phyloP scores from a whole-genome alignment of 73 alveolate genomes.

The Diophrys appendiculata region DNA sequence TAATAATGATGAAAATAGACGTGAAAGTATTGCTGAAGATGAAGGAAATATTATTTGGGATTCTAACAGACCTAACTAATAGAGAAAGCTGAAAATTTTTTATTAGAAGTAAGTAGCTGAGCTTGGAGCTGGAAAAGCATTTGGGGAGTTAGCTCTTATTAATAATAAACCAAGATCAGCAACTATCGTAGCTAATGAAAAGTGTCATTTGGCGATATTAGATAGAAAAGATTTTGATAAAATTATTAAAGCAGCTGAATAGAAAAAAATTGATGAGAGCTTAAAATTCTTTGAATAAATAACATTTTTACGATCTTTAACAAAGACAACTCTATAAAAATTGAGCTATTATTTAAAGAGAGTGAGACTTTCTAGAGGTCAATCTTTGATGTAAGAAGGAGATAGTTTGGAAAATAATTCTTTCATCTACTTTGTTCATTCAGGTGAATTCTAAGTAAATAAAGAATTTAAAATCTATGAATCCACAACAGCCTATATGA shows the following conservation, averaged over 20 bases:
- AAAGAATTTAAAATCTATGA: conserved; percentile 13
- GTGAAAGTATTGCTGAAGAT: too few relatives aligned
- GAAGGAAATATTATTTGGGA: too few relatives aligned
- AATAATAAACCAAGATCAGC: conserved; percentile 13
- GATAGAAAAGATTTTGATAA: conserved; percentile 14
- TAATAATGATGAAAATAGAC: too few relatives aligned
- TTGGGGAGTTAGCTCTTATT: conserved; percentile 19
- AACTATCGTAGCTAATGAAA: conserved; percentile 10
- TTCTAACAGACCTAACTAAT: not conserved
- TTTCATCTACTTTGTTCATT: not conserved
- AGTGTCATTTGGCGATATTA: conserved; percentile 4
- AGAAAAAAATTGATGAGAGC: not conserved
- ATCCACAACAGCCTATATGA: not conserved
- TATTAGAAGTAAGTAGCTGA: conserved; percentile 12
- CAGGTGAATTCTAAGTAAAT: conserved; percentile 4
- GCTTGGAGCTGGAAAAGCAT: conserved; percentile 6
- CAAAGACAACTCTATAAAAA: not conserved
- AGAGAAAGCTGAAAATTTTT: not conserved
- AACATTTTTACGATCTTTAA: not conserved
- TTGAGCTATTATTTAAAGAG: not conserved
- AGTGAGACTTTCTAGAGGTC: not conserved
- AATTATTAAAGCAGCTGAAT: not conserved
- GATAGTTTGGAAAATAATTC: not conserved
- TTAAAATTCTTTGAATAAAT: conserved; percentile 1
- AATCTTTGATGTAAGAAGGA: not conserved